phyloP scores from a whole-genome alignment of 2,329 filamentous ascomycete species.

The Neodidymelliopsis sp. region DNA sequence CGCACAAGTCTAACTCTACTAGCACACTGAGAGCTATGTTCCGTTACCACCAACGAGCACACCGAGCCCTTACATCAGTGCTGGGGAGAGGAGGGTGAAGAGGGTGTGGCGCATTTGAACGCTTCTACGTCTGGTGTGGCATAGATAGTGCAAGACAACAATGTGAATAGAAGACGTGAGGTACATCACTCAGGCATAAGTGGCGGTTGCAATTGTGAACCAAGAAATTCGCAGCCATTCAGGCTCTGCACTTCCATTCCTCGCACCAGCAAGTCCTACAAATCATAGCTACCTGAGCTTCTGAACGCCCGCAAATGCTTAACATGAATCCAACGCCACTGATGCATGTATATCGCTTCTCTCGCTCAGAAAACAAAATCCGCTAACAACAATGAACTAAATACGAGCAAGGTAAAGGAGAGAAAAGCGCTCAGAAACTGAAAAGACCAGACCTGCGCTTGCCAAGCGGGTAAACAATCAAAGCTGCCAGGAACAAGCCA shows the following conservation, averaged over 20 bases:
- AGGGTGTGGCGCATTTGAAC: conserved; percentile 1
- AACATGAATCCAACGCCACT: conserved; percentile 13
- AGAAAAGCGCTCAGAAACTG: conserved; percentile 35
- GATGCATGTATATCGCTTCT: conserved; percentile 17
- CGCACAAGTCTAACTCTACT: background rate
- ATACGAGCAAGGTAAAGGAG: background rate
- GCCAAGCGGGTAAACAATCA: conserved; percentile 59
- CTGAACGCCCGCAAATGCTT: conserved; percentile 18
- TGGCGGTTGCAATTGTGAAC: background rate
- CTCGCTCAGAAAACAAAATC: conserved; percentile 4
- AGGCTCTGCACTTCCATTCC: background rate
- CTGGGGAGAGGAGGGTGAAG: conserved; percentile 10
- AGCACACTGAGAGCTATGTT: conserved; percentile 37
- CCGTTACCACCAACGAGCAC: conserved; percentile 36
- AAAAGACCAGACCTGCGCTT: conserved; percentile 54
- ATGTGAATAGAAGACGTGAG: background rate
- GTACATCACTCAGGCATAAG: background rate
- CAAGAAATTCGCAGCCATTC: background rate
- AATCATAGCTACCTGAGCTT: conserved; percentile 9
- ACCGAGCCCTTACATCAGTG: conserved; percentile 19
- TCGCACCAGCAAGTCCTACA: background rate
- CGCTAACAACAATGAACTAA: conserved; percentile 7
- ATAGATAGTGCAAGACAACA: background rate
- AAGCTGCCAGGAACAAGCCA: conserved; percentile 57
- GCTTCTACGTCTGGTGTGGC: too few relatives aligned